Percentiles rank a stretch among this genome's conserved stretches.
Conservation (phyloP, 306 rosid species). For the Pterocarpus santalinus region DNA sequence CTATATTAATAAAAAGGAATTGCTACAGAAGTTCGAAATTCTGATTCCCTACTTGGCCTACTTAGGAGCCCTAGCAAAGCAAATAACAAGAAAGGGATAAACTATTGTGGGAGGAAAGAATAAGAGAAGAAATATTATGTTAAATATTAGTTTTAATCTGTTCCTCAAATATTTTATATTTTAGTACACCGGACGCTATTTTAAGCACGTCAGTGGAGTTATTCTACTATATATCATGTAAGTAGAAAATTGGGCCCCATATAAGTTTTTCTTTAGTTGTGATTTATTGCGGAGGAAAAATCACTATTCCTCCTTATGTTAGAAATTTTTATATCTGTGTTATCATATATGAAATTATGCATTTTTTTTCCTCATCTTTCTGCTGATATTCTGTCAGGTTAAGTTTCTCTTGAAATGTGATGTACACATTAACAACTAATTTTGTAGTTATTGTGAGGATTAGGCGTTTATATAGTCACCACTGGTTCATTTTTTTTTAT, state of each 20-base stretch:
- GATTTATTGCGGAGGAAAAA: too few species aligned
- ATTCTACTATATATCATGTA: too few species aligned
- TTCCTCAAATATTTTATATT: background rate
- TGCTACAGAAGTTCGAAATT: background rate
- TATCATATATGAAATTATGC: background rate
- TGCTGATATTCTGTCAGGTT: background rate
- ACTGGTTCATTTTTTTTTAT: too few species aligned
- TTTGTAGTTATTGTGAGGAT: too few species aligned
- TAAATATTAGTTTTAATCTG: background rate
- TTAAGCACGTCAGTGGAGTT: background rate
- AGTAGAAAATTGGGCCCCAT: too few species aligned
- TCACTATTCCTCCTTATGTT: too few species aligned
- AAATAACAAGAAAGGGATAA: conserved; percentile 28
- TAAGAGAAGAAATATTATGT: background rate
- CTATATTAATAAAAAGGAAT: background rate
- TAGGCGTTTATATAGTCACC: too few species aligned
- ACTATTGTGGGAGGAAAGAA: conserved; percentile 33
- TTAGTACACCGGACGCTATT: background rate
- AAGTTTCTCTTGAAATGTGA: too few species aligned
- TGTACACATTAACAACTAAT: too few species aligned
- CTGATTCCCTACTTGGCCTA: conserved; percentile 37
- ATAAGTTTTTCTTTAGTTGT: too few species aligned
- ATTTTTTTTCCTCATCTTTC: background rate
- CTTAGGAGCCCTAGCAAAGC: background rate
- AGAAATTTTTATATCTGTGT: too few species aligned